Evolutionary conservation across 2,329 filamentous ascomycete species (phyloP), one percentile per base, ranked within the genome.

Genomic region (Trichoderma aggressivum): DNA sequence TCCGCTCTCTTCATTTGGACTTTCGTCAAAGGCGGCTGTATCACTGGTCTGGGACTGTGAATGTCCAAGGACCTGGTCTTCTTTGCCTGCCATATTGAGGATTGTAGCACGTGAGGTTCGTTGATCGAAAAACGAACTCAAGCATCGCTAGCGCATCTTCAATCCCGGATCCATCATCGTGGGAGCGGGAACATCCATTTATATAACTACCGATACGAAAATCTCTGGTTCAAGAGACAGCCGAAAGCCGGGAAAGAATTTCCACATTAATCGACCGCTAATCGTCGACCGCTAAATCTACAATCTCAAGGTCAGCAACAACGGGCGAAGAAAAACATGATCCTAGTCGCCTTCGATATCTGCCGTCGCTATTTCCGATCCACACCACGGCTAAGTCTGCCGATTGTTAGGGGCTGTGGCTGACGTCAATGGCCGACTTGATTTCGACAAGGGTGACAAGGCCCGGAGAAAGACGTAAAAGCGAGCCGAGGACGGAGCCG

Each of bases 111-210:
- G 43, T 56, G 70, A 56, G 34, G 65, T 50, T 24, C 58, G 58
- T 71, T 28, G 11, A 36, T 36, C 28, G 8, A 36, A 24, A 43
- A 43, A n/a, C 39, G 21, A 30, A 34, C 21, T 3, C 21, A 16
- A 39, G 21, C 21, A 26, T 61, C 36, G 16, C 24, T 61, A 53
- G 65, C 65, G 65, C 39, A 53, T 60, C 56, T 36, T 28, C 16
- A 61, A 58, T 61, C 30, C 63, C 39, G 68, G 65, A 47, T 72
- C 73, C 21, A 47, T 39, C 36, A 69, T 26, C 50, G 72, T 12
- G 73, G 56, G 43, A 76, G 76, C 30, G 56, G 24, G n/a, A 53
- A 16, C 59, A 75, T 75, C 56, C 36, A 67, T 60, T 36, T 68
- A 69, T 69, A 69, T 69, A 69, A 47, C 50, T 47, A 47, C 26